phyloP scores from a whole-genome alignment of 1,284 basidiomycete genomes.

The Mycena citricolor region DNA sequence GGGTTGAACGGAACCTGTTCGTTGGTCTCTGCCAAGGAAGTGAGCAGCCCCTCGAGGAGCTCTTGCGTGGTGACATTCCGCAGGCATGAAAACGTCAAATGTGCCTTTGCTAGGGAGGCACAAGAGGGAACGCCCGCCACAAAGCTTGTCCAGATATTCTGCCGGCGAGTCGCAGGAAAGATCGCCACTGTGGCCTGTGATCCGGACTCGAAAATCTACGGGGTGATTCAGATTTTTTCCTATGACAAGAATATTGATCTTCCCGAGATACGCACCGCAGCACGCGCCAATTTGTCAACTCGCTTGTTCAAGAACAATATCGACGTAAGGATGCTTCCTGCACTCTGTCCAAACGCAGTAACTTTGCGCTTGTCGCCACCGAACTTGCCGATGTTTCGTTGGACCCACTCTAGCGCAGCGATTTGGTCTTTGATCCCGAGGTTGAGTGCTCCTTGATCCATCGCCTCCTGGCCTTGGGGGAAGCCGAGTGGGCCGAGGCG shows the following conservation, averaged over 20 bases:
- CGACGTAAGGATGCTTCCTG: conserved; percentile 32
- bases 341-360: conserved; percentile 41
- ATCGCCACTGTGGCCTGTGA: conserved; percentile 22
- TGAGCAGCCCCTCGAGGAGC: conserved; percentile 33
- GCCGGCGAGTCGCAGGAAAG: conserved; percentile 20
- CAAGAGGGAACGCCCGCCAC: conserved; percentile 12
- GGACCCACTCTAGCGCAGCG: conserved; percentile 37
- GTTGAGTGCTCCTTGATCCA: conserved; percentile 30
- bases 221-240: not conserved
- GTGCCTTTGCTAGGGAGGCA: conserved; percentile 29
- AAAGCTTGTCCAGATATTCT: conserved; percentile 27
- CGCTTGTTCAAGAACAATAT: conserved; percentile 31
- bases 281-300: conserved; percentile 22
- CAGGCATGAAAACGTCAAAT: conserved; percentile 38
- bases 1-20: conserved; percentile 38
- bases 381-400: conserved; percentile 37
- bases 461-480: conserved; percentile 35
- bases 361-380: conserved; percentile 41
- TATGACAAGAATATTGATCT: not conserved
- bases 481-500: conserved; percentile 41
- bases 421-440: conserved; percentile 36
- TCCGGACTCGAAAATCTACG: conserved; percentile 19
- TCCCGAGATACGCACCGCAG: conserved; percentile 4
- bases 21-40: conserved; percentile 24
- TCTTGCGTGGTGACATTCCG: conserved; percentile 36